phyloP scores from a whole-genome alignment of 2,329 filamentous ascomycete genomes.

The Podosphaera fusca region DNA sequence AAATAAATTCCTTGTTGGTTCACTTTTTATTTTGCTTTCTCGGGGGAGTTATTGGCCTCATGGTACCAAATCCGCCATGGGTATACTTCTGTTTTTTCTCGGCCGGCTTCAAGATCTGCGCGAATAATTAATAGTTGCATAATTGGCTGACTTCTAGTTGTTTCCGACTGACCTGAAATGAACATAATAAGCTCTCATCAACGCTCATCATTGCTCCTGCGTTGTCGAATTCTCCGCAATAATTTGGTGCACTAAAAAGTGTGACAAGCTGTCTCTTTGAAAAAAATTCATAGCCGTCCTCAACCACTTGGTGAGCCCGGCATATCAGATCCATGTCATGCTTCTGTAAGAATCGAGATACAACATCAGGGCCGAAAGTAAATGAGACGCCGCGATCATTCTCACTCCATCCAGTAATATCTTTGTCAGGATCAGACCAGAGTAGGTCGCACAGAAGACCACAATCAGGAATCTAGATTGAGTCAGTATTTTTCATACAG shows the following conservation, averaged over 20 bases:
- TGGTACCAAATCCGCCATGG: constrained; percentile 46
- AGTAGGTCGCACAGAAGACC: constrained; percentile 91
- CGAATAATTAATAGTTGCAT: constrained; percentile 6
- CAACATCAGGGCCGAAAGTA: constrained; percentile 92
- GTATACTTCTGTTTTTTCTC: constrained; percentile 99
- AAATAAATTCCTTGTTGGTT: constrained; percentile 27
- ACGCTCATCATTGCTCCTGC: constrained; percentile 2
- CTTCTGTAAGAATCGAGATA: constrained; percentile 92
- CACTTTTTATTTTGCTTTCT: constrained; percentile 45
- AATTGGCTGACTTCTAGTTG: not conserved
- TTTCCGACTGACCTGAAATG: not conserved
- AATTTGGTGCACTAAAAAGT: constrained; percentile 93
- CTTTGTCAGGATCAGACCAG: constrained; percentile 98
- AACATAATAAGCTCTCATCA: constrained; percentile 1
- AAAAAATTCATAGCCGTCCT: constrained; percentile 99
- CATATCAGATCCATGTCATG: constrained; percentile 99
- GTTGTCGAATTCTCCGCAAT: constrained; percentile 26
- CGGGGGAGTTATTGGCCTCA: constrained; percentile 46
- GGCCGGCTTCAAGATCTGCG: constrained; percentile 88
- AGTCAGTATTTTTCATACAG: constrained; percentile 31
- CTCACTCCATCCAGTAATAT: constrained; percentile 97
- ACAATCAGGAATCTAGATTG: constrained; percentile 43
- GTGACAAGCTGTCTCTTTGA: constrained; percentile 95
- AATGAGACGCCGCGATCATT: constrained; percentile 97
- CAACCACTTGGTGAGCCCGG: constrained; percentile 93